Evolutionary conservation across 2,329 filamentous ascomycete species (phyloP).

Genomic region (Seiridium unicorne): DNA sequence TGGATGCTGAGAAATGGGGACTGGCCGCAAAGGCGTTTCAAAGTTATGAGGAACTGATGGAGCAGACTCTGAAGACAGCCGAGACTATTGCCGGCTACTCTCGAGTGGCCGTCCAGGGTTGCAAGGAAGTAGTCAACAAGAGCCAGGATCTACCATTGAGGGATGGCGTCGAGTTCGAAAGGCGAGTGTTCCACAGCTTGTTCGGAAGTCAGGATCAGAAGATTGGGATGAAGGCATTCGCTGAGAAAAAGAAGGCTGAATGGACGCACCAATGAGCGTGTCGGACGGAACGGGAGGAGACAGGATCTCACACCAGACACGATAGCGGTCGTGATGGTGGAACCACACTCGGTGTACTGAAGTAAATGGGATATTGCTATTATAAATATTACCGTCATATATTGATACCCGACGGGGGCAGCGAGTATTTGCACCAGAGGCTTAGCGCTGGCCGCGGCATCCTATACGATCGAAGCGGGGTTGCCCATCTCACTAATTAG

Average conservation of each 20-base stretch:
- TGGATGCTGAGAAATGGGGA: slow-evolving; percentile 86
- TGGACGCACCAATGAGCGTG: slow-evolving; percentile 73
- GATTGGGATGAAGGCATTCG: slow-evolving; percentile 94
- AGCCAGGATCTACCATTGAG: slow-evolving; percentile 85
- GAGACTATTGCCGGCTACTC: slow-evolving; percentile 88
- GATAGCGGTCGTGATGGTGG: too few species aligned
- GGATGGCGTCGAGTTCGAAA: slow-evolving; percentile 93
- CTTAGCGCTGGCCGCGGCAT: not conserved
- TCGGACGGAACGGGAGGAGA: too few species aligned
- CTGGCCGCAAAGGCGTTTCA: slow-evolving; percentile 81
- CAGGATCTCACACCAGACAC: too few species aligned
- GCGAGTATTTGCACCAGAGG: too few species aligned
- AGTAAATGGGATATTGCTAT: too few species aligned
- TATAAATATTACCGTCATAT: too few species aligned
- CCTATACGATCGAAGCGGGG: not conserved
- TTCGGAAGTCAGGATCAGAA: slow-evolving; percentile 98
- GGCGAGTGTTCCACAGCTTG: slow-evolving; percentile 85
- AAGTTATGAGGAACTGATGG: slow-evolving; percentile 77
- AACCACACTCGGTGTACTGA: too few species aligned
- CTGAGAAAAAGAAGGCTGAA: slow-evolving; percentile 88
- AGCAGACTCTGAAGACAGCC: slow-evolving; percentile 77
- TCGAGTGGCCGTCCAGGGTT: slow-evolving; percentile 81
- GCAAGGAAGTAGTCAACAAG: slow-evolving; percentile 99
- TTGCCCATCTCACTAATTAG: not conserved
- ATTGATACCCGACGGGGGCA: too few species aligned